Conservation (phyloP, 805 yeast genomes). For the Debaryomyces prosopidis region DNA sequence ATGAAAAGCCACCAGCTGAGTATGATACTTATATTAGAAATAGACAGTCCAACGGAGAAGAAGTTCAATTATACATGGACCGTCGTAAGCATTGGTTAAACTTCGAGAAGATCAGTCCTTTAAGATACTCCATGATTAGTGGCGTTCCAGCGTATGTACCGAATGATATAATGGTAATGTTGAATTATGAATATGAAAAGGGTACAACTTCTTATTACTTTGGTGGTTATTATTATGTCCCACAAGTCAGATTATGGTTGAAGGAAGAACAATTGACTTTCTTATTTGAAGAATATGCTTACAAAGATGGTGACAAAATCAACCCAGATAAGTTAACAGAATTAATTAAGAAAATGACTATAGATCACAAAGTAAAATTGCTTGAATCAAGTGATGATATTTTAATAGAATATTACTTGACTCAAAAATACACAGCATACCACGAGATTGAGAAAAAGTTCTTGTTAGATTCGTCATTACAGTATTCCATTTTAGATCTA, state of each 20-base stretch:
- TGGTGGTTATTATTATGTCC: slow-evolving; percentile 24
- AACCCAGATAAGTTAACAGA: slow-evolving; percentile 12
- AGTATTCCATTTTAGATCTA: slow-evolving; percentile 14
- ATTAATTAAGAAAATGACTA: slow-evolving; percentile 13
- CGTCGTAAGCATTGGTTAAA: slow-evolving; percentile 33
- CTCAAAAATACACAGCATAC: slow-evolving; percentile 22
- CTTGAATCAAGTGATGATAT: slow-evolving; percentile 20
- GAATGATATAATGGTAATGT: slow-evolving; percentile 25
- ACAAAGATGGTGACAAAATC: slow-evolving; percentile 11
- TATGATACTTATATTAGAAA: slow-evolving; percentile 17
- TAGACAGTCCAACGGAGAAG: slow-evolving; percentile 17
- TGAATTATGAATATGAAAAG: slow-evolving; percentile 24
- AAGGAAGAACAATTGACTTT: slow-evolving; percentile 11
- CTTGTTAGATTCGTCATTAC: slow-evolving; percentile 21
- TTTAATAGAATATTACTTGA: slow-evolving; percentile 26
- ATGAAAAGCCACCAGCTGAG: slow-evolving; percentile 19
- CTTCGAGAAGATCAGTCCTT: slow-evolving; percentile 47
- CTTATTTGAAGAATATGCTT: slow-evolving; percentile 14
- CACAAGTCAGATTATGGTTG: slow-evolving; percentile 24
- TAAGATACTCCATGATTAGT: slow-evolving; percentile 54
- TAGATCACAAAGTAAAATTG: slow-evolving; percentile 22
- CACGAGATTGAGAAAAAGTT: slow-evolving; percentile 24
- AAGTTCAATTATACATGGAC: slow-evolving; percentile 29
- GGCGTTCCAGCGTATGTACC: slow-evolving; percentile 43
- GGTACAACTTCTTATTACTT: slow-evolving; percentile 22